Evolutionary conservation across 129 eudicot genomes (phyloP).

Genomic region (Cynara cardunculus): DNA sequence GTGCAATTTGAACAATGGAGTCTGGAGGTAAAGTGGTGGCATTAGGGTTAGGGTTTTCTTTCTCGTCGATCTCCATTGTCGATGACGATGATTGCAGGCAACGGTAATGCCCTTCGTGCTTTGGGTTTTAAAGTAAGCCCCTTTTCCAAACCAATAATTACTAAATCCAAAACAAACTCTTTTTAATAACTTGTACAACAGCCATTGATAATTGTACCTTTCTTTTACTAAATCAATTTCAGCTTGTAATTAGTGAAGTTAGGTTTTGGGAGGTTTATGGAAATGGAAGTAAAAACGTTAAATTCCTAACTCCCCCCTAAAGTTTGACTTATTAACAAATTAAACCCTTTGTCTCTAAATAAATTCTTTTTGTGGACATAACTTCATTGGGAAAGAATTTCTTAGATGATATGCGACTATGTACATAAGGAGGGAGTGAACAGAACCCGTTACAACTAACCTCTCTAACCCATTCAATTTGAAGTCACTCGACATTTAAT

Average conservation of each 20-base stretch:
- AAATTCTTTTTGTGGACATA: neutral
- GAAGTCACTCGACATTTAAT: too few species aligned
- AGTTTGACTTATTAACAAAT: neutral
- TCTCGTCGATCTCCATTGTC: constrained; percentile 33
- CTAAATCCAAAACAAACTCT: neutral
- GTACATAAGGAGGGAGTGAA: too few species aligned
- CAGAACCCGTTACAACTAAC: too few species aligned
- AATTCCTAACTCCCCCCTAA: neutral
- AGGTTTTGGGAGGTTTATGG: neutral
- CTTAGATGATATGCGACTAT: too few species aligned
- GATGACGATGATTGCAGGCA: neutral
- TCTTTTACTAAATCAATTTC: neutral
- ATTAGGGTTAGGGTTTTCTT: constrained; percentile 35
- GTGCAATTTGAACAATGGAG: neutral
- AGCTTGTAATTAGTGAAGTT: neutral
- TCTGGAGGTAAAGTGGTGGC: constrained; percentile 21
- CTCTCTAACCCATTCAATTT: too few species aligned
- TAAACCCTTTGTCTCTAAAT: neutral
- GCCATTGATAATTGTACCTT: neutral
- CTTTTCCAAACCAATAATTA: neutral
- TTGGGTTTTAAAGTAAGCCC: neutral
- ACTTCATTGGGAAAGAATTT: too few species aligned
- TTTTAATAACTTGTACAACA: neutral
- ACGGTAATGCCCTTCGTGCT: neutral
- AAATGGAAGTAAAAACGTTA: neutral